Percentiles rank a stretch among this genome's conserved stretches.
phyloP scores from a whole-genome alignment of 2,329 filamentous ascomycete genomes.

The Colletotrichum cereale region DNA sequence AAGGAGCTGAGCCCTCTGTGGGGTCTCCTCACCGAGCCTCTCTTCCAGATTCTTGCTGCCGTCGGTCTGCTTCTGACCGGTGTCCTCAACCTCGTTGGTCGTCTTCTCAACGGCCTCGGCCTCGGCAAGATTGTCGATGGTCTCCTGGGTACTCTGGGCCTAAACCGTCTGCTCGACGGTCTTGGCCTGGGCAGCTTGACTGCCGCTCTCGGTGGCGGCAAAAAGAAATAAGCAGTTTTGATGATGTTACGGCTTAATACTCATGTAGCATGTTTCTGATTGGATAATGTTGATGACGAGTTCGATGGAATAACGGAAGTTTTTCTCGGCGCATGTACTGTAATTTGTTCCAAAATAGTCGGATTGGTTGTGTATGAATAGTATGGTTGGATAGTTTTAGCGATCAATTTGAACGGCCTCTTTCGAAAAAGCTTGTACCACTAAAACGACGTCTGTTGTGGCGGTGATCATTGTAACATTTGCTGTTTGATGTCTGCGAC shows the following conservation, averaged over 20 bases:
- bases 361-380: constrained; percentile 31
- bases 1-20: constrained; percentile 94
- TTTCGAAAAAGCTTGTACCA: not conserved
- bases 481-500: not conserved
- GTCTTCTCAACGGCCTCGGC: constrained; percentile 82
- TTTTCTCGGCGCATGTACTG: constrained; percentile 8
- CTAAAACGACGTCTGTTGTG: not conserved
- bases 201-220: constrained; percentile 54
- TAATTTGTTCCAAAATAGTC: constrained; percentile 21
- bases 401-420: constrained; percentile 22
- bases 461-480: not conserved
- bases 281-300: not conserved
- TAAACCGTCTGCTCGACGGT: constrained; percentile 80
- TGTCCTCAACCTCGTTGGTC: constrained; percentile 87
- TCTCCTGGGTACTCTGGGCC: constrained; percentile 80
- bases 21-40: constrained; percentile 83
- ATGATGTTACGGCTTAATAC: not conserved
- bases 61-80: constrained; percentile 86
- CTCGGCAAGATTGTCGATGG: constrained; percentile 85
- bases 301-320: not conserved
- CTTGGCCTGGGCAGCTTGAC: constrained; percentile 73
- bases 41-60: constrained; percentile 92
- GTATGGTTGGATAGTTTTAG: constrained; percentile 7
- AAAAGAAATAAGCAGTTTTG: constrained; percentile 47
- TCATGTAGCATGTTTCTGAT: not conserved